These are phyloP conservation scores for Bacterosira constricta DNA, from an alignment of 108 stramenopile genomes.

Conservation along the genomic window DNA sequence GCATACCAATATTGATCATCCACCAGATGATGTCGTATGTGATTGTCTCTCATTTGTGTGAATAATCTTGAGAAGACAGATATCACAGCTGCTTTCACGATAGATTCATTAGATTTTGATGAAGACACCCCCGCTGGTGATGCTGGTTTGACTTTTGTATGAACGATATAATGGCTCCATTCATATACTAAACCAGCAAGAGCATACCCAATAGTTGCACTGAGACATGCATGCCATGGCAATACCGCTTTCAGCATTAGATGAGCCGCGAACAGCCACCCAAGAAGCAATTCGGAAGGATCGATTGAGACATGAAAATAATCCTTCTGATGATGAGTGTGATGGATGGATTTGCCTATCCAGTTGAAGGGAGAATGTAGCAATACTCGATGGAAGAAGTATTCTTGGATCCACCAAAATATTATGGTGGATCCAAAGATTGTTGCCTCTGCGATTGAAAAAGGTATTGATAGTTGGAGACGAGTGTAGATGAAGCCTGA, in stretches of 20 bases:
- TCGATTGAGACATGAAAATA: constrained; percentile 74
- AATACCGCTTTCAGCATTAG: constrained; percentile 40
- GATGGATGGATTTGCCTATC: constrained; percentile 70
- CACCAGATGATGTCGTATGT: constrained; percentile 66
- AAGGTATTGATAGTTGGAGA: constrained; percentile 7
- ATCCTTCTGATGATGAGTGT: constrained; percentile 56
- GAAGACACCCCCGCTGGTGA: neutral
- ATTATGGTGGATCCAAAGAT: constrained; percentile 40
- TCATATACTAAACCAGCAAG: constrained; percentile 67
- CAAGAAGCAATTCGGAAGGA: constrained; percentile 55
- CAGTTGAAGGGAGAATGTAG: constrained; percentile 66
- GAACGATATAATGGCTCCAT: constrained; percentile 78
- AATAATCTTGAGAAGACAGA: constrained; percentile 6
- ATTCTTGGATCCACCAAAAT: constrained; percentile 74
- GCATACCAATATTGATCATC: constrained; percentile 65
- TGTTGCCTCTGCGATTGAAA: constrained; percentile 27
- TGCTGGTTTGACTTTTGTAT: constrained; percentile 60
- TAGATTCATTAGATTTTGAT: neutral
- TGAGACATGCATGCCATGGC: constrained; percentile 54
- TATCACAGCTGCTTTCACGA: neutral
- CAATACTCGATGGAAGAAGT: constrained; percentile 53
- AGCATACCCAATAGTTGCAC: constrained; percentile 64
- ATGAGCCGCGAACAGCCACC: constrained; percentile 57
- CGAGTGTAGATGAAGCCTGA: constrained; percentile 26
- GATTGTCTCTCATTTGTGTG: constrained; percentile 58